phyloP scores from a whole-genome alignment of 805 yeast species.

The Pachysolen tannophilus region DNA sequence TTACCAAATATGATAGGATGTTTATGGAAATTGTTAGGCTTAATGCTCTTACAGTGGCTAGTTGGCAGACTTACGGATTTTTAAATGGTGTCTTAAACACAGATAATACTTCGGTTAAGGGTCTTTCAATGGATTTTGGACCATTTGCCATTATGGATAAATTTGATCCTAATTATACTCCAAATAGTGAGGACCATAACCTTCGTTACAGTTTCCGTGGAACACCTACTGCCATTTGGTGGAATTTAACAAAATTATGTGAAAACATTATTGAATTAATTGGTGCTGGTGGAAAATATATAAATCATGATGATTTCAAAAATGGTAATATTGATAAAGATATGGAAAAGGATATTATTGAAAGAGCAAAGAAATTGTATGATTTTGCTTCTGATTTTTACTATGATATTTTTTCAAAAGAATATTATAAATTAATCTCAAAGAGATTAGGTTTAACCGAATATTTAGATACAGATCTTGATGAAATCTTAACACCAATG shows the following conservation, averaged over 20 bases:
- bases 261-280: slow-evolving; percentile 76
- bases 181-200: slow-evolving; percentile 79
- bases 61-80: slow-evolving; percentile 89
- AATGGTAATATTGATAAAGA: slow-evolving; percentile 38
- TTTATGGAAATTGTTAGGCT: slow-evolving; percentile 63
- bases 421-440: slow-evolving; percentile 50
- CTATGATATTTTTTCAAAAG: slow-evolving; percentile 50
- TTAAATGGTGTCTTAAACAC: slow-evolving; percentile 92
- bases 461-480: slow-evolving; percentile 30
- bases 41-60: slow-evolving; percentile 72
- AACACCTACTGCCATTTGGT: slow-evolving; percentile 84
- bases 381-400: slow-evolving; percentile 57
- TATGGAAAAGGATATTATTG: slow-evolving; percentile 40
- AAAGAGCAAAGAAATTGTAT: slow-evolving; percentile 60
- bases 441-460: slow-evolving; percentile 59
- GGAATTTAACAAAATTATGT: slow-evolving; percentile 82
- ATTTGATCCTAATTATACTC: slow-evolving; percentile 74
- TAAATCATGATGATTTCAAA: slow-evolving; percentile 35
- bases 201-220: slow-evolving; percentile 73
- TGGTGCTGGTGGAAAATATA: slow-evolving; percentile 55
- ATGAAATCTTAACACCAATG: slow-evolving; percentile 47
- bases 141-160: slow-evolving; percentile 89
- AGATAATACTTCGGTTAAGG: slow-evolving; percentile 86
- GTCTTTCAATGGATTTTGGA: slow-evolving; percentile 87
- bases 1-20: slow-evolving; percentile 61